Evolutionary conservation across 2,329 filamentous ascomycete genomes (phyloP).

Genomic region (Alternaria burnsii): DNA sequence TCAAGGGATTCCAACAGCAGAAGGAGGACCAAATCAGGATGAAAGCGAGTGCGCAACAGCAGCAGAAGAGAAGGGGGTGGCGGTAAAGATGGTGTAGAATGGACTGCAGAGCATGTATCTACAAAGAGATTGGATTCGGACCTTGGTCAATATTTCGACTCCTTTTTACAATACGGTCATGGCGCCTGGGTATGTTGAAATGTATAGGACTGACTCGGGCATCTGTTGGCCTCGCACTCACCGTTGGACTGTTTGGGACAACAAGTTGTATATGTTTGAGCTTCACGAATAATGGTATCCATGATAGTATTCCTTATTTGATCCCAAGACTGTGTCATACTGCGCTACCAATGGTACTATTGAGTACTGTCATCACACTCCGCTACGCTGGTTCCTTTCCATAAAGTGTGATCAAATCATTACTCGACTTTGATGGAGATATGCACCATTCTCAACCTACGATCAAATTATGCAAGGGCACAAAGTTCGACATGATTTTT

Average conservation of each 20-base stretch:
- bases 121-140: background rate
- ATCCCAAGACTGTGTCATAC: background rate
- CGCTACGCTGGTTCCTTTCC: background rate
- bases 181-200: slow-evolving; percentile 4
- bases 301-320: background rate
- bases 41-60: slow-evolving; percentile 26
- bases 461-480: background rate
- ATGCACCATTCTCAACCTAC: background rate
- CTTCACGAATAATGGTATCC: slow-evolving; percentile 12
- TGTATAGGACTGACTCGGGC: background rate
- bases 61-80: slow-evolving; percentile 24
- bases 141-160: background rate
- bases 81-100: slow-evolving; percentile 6
- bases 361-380: background rate
- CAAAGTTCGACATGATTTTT: background rate
- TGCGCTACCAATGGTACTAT: background rate
- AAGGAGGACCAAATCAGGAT: slow-evolving; percentile 38
- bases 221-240: background rate
- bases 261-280: slow-evolving; percentile 2
- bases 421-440: background rate
- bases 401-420: background rate
- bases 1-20: slow-evolving; percentile 34
- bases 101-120: background rate
- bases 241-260: background rate
- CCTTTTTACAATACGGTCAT: background rate